phyloP scores from a whole-genome alignment of 2,329 filamentous ascomycete genomes.

The Phaeoacremonium minimum region DNA sequence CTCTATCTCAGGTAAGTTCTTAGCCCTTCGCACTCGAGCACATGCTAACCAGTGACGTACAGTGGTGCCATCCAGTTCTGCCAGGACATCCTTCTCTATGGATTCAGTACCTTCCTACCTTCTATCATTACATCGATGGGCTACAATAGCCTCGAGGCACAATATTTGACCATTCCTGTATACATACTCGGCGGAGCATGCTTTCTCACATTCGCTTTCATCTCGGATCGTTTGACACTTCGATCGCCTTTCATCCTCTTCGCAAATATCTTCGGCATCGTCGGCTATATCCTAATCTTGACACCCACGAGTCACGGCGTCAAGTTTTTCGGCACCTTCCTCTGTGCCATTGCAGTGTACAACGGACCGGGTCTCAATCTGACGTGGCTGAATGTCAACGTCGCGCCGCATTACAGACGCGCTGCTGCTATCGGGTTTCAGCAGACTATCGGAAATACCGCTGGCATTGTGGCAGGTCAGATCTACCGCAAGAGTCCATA shows the following conservation, averaged over 20 bases:
- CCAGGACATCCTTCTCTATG: conserved; percentile 47
- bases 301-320: conserved; percentile 41
- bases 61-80: conserved; percentile 43
- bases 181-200: conserved; percentile 42
- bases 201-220: conserved; percentile 38
- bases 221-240: conserved; percentile 36
- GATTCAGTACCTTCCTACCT: conserved; percentile 55
- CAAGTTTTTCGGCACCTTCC: conserved; percentile 44
- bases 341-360: conserved; percentile 42
- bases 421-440: conserved; percentile 41
- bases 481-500: conserved; percentile 27
- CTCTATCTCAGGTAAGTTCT: conserved; percentile 37
- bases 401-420: conserved; percentile 38
- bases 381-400: conserved; percentile 41
- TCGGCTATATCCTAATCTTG: conserved; percentile 45
- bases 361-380: conserved; percentile 40
- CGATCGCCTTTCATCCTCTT: conserved; percentile 47
- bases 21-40: conserved; percentile 8
- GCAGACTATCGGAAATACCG: conserved; percentile 39
- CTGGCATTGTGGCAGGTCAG: conserved; percentile 36
- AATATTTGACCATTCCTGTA: conserved; percentile 53
- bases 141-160: conserved; percentile 43
- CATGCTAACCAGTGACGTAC: background rate
- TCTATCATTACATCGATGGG: conserved; percentile 49
- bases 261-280: conserved; percentile 43